Conservation (phyloP, 345 rosid species). For the Anacardium occidentale region DNA sequence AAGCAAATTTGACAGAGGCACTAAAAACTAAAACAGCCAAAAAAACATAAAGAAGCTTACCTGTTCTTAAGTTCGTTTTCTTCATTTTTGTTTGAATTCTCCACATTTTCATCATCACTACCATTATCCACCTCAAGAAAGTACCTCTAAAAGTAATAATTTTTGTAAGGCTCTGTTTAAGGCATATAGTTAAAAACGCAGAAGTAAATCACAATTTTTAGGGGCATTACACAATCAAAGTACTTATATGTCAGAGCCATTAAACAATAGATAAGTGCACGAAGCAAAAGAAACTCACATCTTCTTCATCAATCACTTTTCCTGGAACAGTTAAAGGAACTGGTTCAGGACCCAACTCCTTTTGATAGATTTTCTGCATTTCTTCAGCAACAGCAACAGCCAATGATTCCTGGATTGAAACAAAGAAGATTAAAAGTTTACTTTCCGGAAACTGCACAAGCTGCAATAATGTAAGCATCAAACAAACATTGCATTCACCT, state of each 20-base stretch:
- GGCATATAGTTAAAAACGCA: slow-evolving; percentile 1
- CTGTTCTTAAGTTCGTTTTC: slow-evolving; percentile 43
- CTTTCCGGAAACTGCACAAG: not conserved
- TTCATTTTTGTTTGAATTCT: slow-evolving; percentile 29
- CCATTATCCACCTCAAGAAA: slow-evolving; percentile 72
- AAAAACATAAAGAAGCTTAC: slow-evolving; percentile 28
- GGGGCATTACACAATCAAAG: not conserved
- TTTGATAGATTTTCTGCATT: slow-evolving; percentile 78
- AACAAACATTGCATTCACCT: slow-evolving; percentile 37
- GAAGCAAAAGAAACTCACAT: slow-evolving; percentile 41
- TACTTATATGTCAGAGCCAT: not conserved
- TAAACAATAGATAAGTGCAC: not conserved
- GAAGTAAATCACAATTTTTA: not conserved
- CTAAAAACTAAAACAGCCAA: not conserved
- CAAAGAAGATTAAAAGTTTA: not conserved
- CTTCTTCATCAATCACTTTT: slow-evolving; percentile 60
- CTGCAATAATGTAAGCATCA: not conserved
- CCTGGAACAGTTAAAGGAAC: slow-evolving; percentile 81
- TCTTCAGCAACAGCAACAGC: slow-evolving; percentile 96
- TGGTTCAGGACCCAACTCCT: slow-evolving; percentile 86
- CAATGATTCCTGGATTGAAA: slow-evolving; percentile 61
- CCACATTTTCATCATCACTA: slow-evolving; percentile 47
- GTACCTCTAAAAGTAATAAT: slow-evolving; percentile 47
- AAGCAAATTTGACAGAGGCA: not conserved
- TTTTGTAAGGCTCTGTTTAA: slow-evolving; percentile 4